Conservation (phyloP, 2,329 filamentous ascomycete genomes). For the Cercospora sesami region DNA sequence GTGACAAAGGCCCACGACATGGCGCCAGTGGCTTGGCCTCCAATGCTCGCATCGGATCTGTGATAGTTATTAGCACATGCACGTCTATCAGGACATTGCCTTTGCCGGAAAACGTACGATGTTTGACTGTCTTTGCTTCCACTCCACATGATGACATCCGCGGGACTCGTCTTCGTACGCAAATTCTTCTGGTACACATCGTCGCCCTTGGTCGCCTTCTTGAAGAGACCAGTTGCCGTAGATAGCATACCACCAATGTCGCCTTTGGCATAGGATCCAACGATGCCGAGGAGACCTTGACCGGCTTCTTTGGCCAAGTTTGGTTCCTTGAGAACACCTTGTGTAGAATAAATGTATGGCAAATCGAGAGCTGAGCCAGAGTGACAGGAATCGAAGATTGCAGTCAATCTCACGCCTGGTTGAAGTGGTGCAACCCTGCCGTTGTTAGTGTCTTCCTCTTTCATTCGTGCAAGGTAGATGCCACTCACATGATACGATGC, state of each 20-base stretch:
- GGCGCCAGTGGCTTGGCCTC: constrained; percentile 85
- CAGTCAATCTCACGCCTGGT: constrained; percentile 78
- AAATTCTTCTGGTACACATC: constrained; percentile 76
- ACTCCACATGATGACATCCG: constrained; percentile 97
- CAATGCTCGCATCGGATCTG: constrained; percentile 87
- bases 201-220: constrained; percentile 79
- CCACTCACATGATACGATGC: constrained; percentile 65
- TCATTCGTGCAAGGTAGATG: not conserved
- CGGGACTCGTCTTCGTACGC: constrained; percentile 87
- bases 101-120: constrained; percentile 61
- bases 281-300: constrained; percentile 67
- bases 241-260: constrained; percentile 79
- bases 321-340: constrained; percentile 77
- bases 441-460: constrained; percentile 22
- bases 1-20: constrained; percentile 98
- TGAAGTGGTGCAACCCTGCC: constrained; percentile 67
- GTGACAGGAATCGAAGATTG: constrained; percentile 80
- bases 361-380: constrained; percentile 75
- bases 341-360: constrained; percentile 77
- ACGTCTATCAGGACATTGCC: not conserved
- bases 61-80: constrained; percentile 23
- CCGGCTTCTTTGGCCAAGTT: constrained; percentile 79
- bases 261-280: constrained; percentile 77
- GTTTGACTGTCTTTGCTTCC: constrained; percentile 96
- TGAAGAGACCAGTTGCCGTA: constrained; percentile 79